Evolutionary conservation across 2,329 filamentous ascomycete species (phyloP).

Genomic region (Penicillium sp.): DNA sequence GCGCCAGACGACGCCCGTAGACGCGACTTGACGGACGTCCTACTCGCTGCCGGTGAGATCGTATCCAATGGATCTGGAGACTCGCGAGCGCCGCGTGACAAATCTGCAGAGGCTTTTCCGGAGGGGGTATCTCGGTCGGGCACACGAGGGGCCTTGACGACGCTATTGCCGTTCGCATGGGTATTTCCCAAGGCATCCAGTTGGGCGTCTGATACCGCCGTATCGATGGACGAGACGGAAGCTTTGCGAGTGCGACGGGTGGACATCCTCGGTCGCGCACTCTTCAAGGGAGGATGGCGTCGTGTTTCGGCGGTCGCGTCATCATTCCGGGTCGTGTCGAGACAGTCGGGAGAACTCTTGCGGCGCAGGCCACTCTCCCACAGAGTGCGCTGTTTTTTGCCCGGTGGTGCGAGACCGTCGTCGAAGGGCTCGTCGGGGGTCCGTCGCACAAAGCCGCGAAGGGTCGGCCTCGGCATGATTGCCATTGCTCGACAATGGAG

Average conservation of each 20-base stretch:
- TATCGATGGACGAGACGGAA: constrained; percentile 17
- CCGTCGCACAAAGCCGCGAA: constrained; percentile 34
- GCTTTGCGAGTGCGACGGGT: constrained; percentile 14
- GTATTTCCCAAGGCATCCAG: constrained; percentile 8
- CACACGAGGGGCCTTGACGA: constrained; percentile 7
- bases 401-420: constrained; percentile 20
- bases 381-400: constrained; percentile 27
- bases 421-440: constrained; percentile 21
- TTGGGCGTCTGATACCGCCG: constrained; percentile 13
- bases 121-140: constrained; percentile 13
- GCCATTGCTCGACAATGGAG: constrained; percentile 26
- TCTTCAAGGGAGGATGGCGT: constrained; percentile 11
- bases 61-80: constrained; percentile 27
- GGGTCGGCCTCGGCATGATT: constrained; percentile 32
- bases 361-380: constrained; percentile 20
- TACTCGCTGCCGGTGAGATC: constrained; percentile 16
- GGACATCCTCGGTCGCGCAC: constrained; percentile 16
- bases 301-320: constrained; percentile 7
- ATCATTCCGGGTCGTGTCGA: constrained; percentile 26
- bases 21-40: constrained; percentile 6
- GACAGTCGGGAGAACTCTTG: constrained; percentile 33
- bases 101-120: constrained; percentile 1
- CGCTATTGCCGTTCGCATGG: constrained; percentile 14
- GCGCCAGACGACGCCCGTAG: constrained; percentile 1
- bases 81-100: constrained; percentile 13